Percentiles rank a stretch among this genome's conserved stretches.
These are phyloP conservation scores for Suhomyces faveliae DNA, from an alignment of 805 yeast genomes.

Conservation along the genomic window DNA sequence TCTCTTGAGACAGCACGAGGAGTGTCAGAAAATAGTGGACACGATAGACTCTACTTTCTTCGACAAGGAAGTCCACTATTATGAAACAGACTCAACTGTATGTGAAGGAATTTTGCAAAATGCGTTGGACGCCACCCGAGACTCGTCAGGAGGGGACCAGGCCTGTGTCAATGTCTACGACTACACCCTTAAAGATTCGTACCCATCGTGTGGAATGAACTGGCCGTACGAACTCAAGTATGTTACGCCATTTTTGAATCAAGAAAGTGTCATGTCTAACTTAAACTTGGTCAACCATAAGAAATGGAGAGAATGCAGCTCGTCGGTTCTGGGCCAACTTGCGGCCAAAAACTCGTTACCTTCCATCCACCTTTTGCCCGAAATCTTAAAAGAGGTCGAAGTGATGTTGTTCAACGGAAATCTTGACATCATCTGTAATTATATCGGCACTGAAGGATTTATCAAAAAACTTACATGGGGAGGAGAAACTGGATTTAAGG, in stretches of 20 bases:
- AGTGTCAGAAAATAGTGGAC: conserved; percentile 57
- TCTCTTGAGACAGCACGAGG: conserved; percentile 51
- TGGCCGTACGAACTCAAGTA: conserved; percentile 74
- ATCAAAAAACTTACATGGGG: conserved; percentile 68
- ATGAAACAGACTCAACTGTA: conserved; percentile 25
- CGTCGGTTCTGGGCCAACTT: conserved; percentile 52
- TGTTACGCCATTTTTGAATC: conserved; percentile 51
- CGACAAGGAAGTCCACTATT: conserved; percentile 15
- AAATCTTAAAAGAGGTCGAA: conserved; percentile 54
- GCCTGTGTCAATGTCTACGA: conserved; percentile 86
- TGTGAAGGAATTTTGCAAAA: conserved; percentile 51
- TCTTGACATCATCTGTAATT: conserved; percentile 85
- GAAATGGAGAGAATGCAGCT: conserved; percentile 78
- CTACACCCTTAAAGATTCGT: conserved; percentile 63
- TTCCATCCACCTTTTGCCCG: conserved; percentile 66
- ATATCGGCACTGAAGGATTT: conserved; percentile 67
- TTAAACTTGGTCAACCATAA: conserved; percentile 48
- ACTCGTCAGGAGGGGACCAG: conserved; percentile 25
- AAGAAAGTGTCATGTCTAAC: conserved; percentile 44
- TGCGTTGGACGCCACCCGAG: conserved; percentile 28
- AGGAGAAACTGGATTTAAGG: conserved; percentile 47
- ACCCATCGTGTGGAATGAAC: conserved; percentile 85
- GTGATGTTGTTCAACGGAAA: conserved; percentile 83
- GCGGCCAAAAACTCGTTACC: conserved; percentile 55
- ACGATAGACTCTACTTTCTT: conserved; percentile 18